Conservation (phyloP, 2,329 filamentous ascomycete species). For the Fusarium tuaranense region DNA sequence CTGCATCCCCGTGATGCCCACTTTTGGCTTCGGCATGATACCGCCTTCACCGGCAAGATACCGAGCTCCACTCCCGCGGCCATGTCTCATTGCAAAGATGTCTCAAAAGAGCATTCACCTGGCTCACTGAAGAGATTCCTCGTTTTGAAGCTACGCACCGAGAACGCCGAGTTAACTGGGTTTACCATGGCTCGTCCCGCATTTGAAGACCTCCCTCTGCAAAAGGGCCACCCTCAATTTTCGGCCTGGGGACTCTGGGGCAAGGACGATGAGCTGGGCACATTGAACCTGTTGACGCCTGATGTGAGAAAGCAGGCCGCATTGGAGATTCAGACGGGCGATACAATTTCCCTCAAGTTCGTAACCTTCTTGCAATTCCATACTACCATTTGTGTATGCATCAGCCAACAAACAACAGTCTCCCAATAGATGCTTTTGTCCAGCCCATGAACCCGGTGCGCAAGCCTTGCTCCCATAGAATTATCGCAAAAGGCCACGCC, state of each 20-base stretch:
- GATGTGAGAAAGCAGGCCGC: not conserved
- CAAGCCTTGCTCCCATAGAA: not conserved
- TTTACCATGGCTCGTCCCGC: not conserved
- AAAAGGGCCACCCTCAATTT: not conserved
- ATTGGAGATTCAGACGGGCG: not conserved
- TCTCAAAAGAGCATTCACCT: not conserved
- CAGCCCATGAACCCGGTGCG: not conserved
- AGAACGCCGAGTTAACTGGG: not conserved
- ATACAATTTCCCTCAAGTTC: not conserved
- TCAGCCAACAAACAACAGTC: not conserved
- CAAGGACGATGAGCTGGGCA: not conserved
- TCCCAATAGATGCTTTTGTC: not conserved
- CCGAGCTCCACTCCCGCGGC: not conserved
- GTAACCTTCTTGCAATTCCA: not conserved
- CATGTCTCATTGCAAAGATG: not conserved
- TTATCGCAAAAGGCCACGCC: not conserved
- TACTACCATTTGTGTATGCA: too few relatives aligned
- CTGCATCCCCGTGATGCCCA: not conserved
- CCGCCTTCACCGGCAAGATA: not conserved
- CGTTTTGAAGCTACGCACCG: not conserved
- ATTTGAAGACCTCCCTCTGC: not conserved
- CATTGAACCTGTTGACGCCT: not conserved
- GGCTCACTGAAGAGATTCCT: not conserved
- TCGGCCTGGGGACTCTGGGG: not conserved
- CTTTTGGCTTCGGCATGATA: not conserved